phyloP scores from a whole-genome alignment of 345 rosid genomes.

The Laguncularia racemosa region DNA sequence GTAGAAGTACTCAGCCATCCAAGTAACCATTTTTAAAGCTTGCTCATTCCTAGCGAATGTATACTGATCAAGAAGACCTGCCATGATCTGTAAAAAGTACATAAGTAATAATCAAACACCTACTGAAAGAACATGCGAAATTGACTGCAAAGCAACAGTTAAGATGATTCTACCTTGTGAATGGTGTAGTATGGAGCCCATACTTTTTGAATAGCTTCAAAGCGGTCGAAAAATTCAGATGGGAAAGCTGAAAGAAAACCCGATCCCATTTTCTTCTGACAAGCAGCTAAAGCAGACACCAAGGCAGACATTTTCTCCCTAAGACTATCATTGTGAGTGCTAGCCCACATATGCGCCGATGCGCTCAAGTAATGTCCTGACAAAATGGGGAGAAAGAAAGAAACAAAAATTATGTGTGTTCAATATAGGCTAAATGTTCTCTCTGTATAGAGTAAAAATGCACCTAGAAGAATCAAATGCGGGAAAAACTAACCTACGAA shows the following conservation, averaged over 20 bases:
- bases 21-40: constrained; percentile 59
- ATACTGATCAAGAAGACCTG: constrained; percentile 85
- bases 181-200: constrained; percentile 99
- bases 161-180: constrained; percentile 52
- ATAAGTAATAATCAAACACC: background rate
- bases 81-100: constrained; percentile 55
- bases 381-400: constrained; percentile 10
- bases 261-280: constrained; percentile 64
- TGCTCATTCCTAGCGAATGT: constrained; percentile 50
- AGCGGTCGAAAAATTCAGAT: constrained; percentile 65
- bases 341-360: constrained; percentile 90
- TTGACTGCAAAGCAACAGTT: too few species aligned
- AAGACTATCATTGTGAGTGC: constrained; percentile 63
- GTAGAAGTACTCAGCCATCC: constrained; percentile 94
- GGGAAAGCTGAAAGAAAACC: constrained; percentile 98
- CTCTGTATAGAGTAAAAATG: too few species aligned
- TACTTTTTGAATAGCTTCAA: constrained; percentile 69
- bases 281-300: constrained; percentile 55
- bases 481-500: constrained; percentile 54
- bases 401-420: background rate
- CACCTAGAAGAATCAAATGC: too few species aligned
- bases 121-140: too few species aligned
- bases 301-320: constrained; percentile 63
- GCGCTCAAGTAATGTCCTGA: constrained; percentile 97
- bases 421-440: background rate